These are phyloP conservation scores for Podospora anserina DNA, from an alignment of 495 filamentous ascomycete species.

Conservation along the genomic window DNA sequence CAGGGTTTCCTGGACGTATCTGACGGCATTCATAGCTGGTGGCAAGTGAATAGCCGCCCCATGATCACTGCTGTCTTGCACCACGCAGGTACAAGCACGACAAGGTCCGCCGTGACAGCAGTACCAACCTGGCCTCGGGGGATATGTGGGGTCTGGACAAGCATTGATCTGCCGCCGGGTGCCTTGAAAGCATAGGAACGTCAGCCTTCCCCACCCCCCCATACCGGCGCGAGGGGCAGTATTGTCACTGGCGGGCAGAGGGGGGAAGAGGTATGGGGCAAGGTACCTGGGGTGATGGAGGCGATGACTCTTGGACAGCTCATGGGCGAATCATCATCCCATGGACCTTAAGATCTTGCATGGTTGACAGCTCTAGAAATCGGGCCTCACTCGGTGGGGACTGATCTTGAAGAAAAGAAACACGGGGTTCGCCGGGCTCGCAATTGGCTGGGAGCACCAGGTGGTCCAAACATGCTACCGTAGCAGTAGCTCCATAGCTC, in stretches of 20 bases:
- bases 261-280: not conserved
- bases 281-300: not conserved
- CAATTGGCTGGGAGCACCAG: slow-evolving; percentile 25
- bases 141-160: not conserved
- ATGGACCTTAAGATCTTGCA: not conserved
- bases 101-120: slow-evolving; percentile 11
- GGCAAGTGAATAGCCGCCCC: slow-evolving; percentile 31
- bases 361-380: not conserved
- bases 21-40: slow-evolving; percentile 21
- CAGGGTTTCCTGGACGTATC: slow-evolving; percentile 16
- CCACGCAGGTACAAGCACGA: not conserved
- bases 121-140: not conserved
- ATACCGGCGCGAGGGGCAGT: not conserved
- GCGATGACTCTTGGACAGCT: too few species aligned
- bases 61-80: slow-evolving; percentile 6
- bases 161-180: not conserved
- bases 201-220: not conserved
- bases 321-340: not conserved
- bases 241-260: not conserved
- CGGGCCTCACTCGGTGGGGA: not conserved
- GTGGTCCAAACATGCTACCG: slow-evolving; percentile 29
- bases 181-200: not conserved
- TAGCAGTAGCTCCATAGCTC: not conserved
- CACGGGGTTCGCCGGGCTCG: slow-evolving; percentile 21
- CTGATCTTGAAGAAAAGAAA: slow-evolving; percentile 13